Evolutionary conservation across 1,284 basidiomycete genomes (phyloP).

Genomic region (Rhodotorula sp.): DNA sequence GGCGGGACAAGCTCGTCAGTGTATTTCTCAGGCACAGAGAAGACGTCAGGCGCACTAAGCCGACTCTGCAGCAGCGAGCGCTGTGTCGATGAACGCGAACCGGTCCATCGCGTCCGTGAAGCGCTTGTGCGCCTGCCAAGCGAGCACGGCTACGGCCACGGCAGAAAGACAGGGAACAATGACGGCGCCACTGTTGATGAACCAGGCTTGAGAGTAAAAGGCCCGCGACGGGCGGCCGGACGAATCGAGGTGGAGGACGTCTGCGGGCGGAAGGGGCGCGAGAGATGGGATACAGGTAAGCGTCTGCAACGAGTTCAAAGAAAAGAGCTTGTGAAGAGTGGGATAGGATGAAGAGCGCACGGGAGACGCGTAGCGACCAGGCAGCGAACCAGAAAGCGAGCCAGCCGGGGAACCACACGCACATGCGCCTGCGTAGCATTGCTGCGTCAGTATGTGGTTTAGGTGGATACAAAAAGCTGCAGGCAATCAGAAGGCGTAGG

Average conservation of each 20-base stretch:
- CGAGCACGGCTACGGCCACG: conserved; percentile 5
- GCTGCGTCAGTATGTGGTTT: too few relatives aligned
- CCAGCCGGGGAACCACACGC: conserved; percentile 4
- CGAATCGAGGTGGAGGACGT: conserved; percentile 30
- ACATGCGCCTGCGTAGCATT: conserved; percentile 2
- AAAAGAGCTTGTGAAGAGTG: too few relatives aligned
- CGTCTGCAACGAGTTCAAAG: too few relatives aligned
- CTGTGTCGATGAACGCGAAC: conserved; percentile 9
- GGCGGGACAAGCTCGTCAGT: not conserved
- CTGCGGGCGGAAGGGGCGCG: not conserved
- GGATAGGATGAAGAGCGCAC: not conserved
- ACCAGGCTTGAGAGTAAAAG: conserved; percentile 13
- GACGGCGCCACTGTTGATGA: conserved; percentile 16
- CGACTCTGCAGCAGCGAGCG: not conserved
- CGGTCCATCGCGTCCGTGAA: conserved; percentile 1
- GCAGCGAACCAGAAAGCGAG: conserved; percentile 18
- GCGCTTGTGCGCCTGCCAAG: not conserved
- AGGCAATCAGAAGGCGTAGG: too few relatives aligned
- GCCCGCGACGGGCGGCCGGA: conserved; percentile 18
- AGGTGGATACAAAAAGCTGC: too few relatives aligned
- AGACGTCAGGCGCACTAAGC: conserved; percentile 2
- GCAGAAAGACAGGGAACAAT: not conserved
- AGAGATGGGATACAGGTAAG: too few relatives aligned
- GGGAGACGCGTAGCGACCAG: conserved; percentile 20
- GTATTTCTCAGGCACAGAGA: too few relatives aligned